Evolutionary conservation across 2,329 filamentous ascomycete genomes (phyloP), one percentile per base, ranked within the genome.

Genomic region (Paecilomyces fulvus): DNA sequence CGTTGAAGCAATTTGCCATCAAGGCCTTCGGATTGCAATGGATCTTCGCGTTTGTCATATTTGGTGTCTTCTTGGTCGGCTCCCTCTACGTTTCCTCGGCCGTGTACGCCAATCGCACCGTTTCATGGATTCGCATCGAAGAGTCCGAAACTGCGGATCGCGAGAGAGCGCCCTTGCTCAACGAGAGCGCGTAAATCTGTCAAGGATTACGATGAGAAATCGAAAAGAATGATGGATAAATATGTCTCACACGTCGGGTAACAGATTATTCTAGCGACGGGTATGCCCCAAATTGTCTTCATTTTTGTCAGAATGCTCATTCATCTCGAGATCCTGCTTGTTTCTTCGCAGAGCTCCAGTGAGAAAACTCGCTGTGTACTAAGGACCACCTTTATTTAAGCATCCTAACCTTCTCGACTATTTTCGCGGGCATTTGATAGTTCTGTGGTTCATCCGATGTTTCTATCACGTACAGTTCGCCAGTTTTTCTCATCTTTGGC

Each of bases 1-100:
- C 89, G 11, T 83, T 94, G 14, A 82, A 84, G 12, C 91, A 96
- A 71, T 85, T 95, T 75, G 76, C 85, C 53, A 80, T 81, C 65
- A 84, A 90, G 69, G 73, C 86, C 58, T 79, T 95, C 62, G 88
- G 89, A 6, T 79, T 95, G 61, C 91, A 96, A 75, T 95, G 90
- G 90, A 92, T 95, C 73, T 95, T 95, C 70, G 88, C 90, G 31
- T 94, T 95, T 67, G 79, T 84, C 60, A 90, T 95, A 70, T 91
- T 92, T 80, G 83, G 79, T 0, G 69, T 89, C 25, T 81, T 95
- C 54, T 87, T 94, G 69, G 70, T 91, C 20, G 74, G 83, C 17
- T 90, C 88, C 1, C 65, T 89, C 10, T 73, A 72, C 46, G 64
- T 71, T 48, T 70, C 72, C 2, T 61, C 63, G 11, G 65, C 69